Base-by-base conservation (phyloP, 148 eudicot species). In the Vaccinium corymbosum region DNA sequence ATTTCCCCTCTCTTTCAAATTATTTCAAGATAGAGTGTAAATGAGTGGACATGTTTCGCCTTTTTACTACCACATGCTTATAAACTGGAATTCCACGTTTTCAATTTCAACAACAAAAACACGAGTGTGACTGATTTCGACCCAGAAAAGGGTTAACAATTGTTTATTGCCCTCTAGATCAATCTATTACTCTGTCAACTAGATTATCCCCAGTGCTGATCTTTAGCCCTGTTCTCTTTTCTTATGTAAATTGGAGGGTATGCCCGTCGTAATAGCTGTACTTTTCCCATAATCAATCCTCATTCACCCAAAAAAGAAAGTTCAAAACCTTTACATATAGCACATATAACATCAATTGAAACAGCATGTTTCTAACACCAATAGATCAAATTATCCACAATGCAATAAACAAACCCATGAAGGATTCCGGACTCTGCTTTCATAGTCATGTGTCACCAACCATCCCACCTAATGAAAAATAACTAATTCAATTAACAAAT, bases 1-100 rank as follows among this genome's bases (percentile, higher is more conserved):
- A 51, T 68, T 48, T 68, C 64, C 38, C 48, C 78, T 61, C 50
- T 48, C 59, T 81, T 29, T 48, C n/a, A 84, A 86, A 86, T 81
- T 75, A 86, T 86, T 80, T 27, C 70, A 53, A 71, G 27, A 22
- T 7, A 53, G 48, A 79, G 75, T 46, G 62, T 62, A 72, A n/a
- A 83, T 27, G 19, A 79, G 75, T 46, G 62, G 73, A 72, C 15
- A 83, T 27, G 19, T n/a, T 42, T 55, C 15, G 13, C 81, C 55
- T 27, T 59, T 46, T 61, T 27, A 35, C 62, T 17, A 77, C 84
- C 51, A 52, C 81, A 71, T 20, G 68, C 77, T 29, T 1, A 32
- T 48, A 74, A 74, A 50, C 83, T 17, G 49, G 29, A 72, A 35
- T 79, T 80, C 73, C 27, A 57, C 51, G 27, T 49, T 57, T 85